phyloP scores from a whole-genome alignment of 805 yeast species.

The Jamesozyma lodderae region DNA sequence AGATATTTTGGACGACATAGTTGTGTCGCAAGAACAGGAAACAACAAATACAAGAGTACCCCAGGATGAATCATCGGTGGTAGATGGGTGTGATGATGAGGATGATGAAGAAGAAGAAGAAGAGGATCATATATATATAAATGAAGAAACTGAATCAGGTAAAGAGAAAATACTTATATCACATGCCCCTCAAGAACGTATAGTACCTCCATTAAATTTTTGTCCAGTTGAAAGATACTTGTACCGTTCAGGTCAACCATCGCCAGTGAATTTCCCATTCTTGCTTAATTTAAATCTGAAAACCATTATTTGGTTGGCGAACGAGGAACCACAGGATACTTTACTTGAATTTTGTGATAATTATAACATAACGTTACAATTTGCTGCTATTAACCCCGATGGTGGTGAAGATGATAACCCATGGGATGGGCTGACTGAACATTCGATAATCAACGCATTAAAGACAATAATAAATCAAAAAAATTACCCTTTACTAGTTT shows the following conservation, averaged over 20 bases:
- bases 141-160: constrained; percentile 29
- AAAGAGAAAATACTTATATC: constrained; percentile 27
- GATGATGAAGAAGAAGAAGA: constrained; percentile 24
- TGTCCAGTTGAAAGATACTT: constrained; percentile 86
- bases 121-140: constrained; percentile 22
- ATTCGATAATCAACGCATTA: constrained; percentile 69
- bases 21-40: background rate
- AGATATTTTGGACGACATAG: background rate
- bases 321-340: constrained; percentile 89
- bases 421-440: constrained; percentile 90
- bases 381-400: constrained; percentile 74
- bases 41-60: background rate
- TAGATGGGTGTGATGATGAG: constrained; percentile 10
- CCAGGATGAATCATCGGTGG: too few species aligned
- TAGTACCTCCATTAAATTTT: constrained; percentile 90
- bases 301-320: constrained; percentile 88
- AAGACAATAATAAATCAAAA: constrained; percentile 61
- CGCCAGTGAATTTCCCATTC: constrained; percentile 85
- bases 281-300: constrained; percentile 61
- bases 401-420: constrained; percentile 68
- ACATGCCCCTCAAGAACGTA: constrained; percentile 54
- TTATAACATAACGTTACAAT: constrained; percentile 65
- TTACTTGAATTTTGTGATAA: constrained; percentile 72
- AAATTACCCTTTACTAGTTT: constrained; percentile 79
- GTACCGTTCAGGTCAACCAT: constrained; percentile 90